These are phyloP conservation scores for Sporothrix pseudoabietina DNA, from an alignment of 2,329 filamentous ascomycete species.

Conservation along the genomic window DNA sequence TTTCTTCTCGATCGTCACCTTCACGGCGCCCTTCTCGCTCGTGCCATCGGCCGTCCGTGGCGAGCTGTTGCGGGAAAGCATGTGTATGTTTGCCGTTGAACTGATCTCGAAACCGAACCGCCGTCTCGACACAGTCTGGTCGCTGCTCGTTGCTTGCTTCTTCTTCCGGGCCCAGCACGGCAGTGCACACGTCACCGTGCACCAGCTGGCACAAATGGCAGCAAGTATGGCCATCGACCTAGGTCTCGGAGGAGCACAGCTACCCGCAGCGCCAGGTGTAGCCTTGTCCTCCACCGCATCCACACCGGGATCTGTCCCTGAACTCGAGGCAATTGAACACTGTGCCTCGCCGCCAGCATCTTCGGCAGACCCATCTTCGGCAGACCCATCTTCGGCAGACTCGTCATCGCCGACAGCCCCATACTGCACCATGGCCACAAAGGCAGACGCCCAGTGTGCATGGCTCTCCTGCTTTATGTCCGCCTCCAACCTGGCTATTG, in stretches of 20 bases:
- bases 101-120: conserved; percentile 18
- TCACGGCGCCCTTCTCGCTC: not conserved
- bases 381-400: not conserved
- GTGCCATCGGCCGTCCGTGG: not conserved
- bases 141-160: conserved; percentile 15
- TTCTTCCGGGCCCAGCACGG: conserved; percentile 21
- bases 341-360: not conserved
- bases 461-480: conserved; percentile 20
- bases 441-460: not conserved
- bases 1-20: conserved; percentile 12
- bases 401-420: not conserved
- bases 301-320: not conserved
- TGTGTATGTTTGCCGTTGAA: conserved; percentile 25
- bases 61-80: conserved; percentile 10
- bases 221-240: conserved; percentile 13
- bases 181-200: conserved; percentile 18
- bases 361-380: not conserved
- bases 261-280: not conserved
- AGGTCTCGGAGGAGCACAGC: not conserved
- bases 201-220: conserved; percentile 24
- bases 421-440: not conserved
- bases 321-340: conserved; percentile 2
- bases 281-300: not conserved
- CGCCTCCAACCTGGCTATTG: conserved; percentile 12
- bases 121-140: conserved; percentile 18